Base-by-base conservation (phyloP, 1,139 yeast species). In the Torulaspora pretoriensis region DNA sequence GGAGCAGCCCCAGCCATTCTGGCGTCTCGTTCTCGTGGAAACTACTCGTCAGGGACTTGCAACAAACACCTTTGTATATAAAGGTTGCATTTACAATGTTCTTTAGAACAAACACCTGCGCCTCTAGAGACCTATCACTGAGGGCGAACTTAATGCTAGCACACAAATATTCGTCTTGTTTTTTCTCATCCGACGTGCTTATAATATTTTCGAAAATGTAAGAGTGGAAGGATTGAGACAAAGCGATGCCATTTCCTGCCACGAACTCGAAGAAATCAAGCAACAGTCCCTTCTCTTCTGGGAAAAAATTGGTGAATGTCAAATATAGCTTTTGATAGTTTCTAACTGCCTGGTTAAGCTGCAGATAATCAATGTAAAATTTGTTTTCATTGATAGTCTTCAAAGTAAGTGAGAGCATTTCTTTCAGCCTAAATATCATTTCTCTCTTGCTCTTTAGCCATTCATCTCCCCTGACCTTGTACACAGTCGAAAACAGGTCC, bases 291-390 rank as follows among this genome's bases (percentile, higher is more conserved):
- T 65, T 59, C 35, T 73, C 74, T 1, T 60, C 58, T 2, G 66
- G 57, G 28, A 63, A 62, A 2, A 56, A 55, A 23, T 65, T 63
- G 57, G 85, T 66, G 55, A 67, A 80, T 1, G 61, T 55, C 3
- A 83, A 76, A 50, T 81, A 74, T 2, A 84, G 60, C 0, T 50
- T 46, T 60, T 85, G 94, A 32, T 86, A 71, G 40, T 75, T 81
- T 19, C 74, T 75, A 31, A 84, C 69, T 0, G 94, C 80, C 57
- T 84, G 92, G 42, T 78, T 84, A n/a, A 85, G 73, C 60, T 83
- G 88, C 60, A 88, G 76, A 49, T 80, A 87, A 17, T 64, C 68
- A 34, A 61, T 53, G 37, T 61, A 61, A 36, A 63, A 62, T 1
- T 50, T 40, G 34, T 57, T 59, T 22, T 55, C 56, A 8, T 50